phyloP scores from a whole-genome alignment of 305 asterid genomes.

The Solanum chacoense region DNA sequence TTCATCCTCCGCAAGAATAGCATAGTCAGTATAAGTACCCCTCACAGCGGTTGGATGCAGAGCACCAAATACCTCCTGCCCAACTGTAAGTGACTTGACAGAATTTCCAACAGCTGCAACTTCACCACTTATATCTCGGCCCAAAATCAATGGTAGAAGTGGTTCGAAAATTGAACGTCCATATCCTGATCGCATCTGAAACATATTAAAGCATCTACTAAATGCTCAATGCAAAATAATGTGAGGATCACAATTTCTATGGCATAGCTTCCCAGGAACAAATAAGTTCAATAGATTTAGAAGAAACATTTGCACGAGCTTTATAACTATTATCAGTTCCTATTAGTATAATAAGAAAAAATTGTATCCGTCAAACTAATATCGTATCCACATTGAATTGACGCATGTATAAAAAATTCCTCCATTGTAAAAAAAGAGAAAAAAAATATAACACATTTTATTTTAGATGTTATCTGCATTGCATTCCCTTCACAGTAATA shows the following conservation, averaged over 20 bases:
- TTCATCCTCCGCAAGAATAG: conserved; percentile 74
- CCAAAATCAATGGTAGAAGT: conserved; percentile 76
- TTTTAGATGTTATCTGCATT: neutral
- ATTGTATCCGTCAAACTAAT: neutral
- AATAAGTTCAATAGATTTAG: neutral
- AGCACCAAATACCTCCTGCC: conserved; percentile 95
- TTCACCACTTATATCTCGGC: conserved; percentile 97
- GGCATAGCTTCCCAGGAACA: neutral
- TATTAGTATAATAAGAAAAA: neutral
- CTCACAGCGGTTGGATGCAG: conserved; percentile 93
- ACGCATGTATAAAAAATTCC: neutral
- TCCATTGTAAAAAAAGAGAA: neutral
- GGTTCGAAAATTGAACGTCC: conserved; percentile 83
- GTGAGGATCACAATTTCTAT: neutral
- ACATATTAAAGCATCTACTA: conserved; percentile 7
- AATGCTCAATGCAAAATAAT: neutral
- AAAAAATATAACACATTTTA: neutral
- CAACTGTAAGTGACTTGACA: conserved; percentile 54
- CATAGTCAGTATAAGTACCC: conserved; percentile 91
- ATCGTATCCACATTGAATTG: neutral
- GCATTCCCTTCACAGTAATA: neutral
- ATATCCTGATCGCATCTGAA: conserved; percentile 89
- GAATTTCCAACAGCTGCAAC: conserved; percentile 75
- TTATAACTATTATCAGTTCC: neutral
- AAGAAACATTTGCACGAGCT: neutral